Base-by-base conservation (phyloP, 352 stramenopile species). In the Phytophthora sp. region DNA sequence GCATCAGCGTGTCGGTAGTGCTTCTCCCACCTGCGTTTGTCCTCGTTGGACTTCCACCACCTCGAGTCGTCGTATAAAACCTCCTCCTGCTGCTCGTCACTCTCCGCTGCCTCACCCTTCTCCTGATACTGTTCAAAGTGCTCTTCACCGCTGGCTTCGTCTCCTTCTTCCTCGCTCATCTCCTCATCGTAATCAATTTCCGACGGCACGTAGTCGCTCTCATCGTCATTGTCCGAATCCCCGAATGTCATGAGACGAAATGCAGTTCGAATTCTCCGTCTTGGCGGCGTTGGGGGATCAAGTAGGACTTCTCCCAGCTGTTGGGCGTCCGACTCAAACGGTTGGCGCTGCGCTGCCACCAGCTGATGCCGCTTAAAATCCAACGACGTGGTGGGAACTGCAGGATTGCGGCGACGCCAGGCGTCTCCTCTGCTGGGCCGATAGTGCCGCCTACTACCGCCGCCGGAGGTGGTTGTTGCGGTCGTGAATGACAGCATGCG, bases 61-160 rank as follows among this genome's bases (percentile, higher is more conserved):
- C 74, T 62, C 26, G 45, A 63, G 29, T 74, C 70, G n/a, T 76
- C 63, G 16, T 82, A 53, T 15, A 49, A 47, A 23, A n/a, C n/a
- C n/a, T 69, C 63, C 30, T 76, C 69, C n/a, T 71, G 56, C n/a
- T 66, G 30, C n/a, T 81, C 72, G 16, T 81, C 71, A 26, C 64
- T 63, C 3, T 75, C 56, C 13, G 52, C 18, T 61, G 26, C 30
- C 38, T 56, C 31, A 16, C 65, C 23, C 12, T 60, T 49, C 0
- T 68, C 50, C 21, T 30, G 20, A 27, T 61, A 44, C 15, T 39
- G 8, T 35, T 60, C 45, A 47, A 72, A 26, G 21, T 58, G 18
- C 24, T 63, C 60, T 33, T 60, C 54, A 26, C 24, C 38, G 33
- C 55, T 74, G 16, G 44, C 4, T 16, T 41, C 35, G 16, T 67